Evolutionary conservation across 2,329 filamentous ascomycete species (phyloP), one percentile per base, ranked within the genome.

Genomic region (Diplodia scrobiculata): DNA sequence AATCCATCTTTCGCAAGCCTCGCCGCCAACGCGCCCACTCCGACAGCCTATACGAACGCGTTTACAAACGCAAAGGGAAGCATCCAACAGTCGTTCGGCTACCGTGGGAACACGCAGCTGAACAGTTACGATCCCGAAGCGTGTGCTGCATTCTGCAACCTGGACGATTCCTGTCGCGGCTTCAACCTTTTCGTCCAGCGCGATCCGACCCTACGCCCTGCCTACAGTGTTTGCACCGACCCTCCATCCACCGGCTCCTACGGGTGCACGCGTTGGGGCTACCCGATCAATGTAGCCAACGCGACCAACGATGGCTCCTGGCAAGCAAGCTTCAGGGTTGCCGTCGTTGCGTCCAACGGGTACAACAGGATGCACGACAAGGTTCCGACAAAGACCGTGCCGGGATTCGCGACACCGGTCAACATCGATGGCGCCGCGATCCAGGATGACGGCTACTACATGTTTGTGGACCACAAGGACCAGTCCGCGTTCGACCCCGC

Each of bases 401-500:
- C 65, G 5, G 65, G 67, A 65, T 75, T 74, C 70, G 69, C 69
- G 1, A 32, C 67, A 21, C 72, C 70, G 6, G 48, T 50, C 45
- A 58, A 19, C 5, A 50, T 68, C 53, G 69, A 72, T 41, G 51
- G 52, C 25, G 72, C 66, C 58, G 72, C 73, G 25, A 74, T 75
- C 67, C 72, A 74, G 55, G 73, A 73, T 41, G 36, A 21, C 21
- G 19, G 29, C 19, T 68, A 71, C 55, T 70, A 73, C 66, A 71
- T 71, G 58, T 75, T 74, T 67, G 70, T 70, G 54, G 69, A 74
- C 50, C 75, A 72, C 68, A 72, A 72, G 66, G 55, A 70, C 53
- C 70, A 71, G 60, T 11, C 36, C 0, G 72, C 73, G 7, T 74
- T 72, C 58, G 73, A 74, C 51, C 71, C 72, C 1, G 65, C 68